A percentile compares a stretch with the other conserved stretches of the same genome.
Evolutionary conservation across 1,284 basidiomycete genomes (phyloP).

Genomic region (Malassezia globosa): DNA sequence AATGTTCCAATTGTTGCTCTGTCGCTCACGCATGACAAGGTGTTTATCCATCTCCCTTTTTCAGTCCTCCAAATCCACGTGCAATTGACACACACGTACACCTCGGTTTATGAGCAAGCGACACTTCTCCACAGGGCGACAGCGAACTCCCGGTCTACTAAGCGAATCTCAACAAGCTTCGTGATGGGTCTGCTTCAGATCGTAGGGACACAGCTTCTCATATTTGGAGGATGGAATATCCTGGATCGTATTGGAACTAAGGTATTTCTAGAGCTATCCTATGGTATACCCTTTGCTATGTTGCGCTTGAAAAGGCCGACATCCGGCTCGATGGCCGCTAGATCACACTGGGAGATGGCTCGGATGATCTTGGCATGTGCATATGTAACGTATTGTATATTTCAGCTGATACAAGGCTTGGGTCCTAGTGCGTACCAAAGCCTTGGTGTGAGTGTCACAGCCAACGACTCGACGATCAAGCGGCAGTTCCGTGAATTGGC

Average conservation of each 20-base stretch:
- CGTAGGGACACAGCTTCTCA: neutral
- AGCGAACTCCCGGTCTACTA: no score
- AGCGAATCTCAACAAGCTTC: no score
- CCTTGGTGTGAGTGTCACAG: neutral
- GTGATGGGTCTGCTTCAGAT: neutral
- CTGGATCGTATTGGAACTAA: slow-evolving; percentile 1
- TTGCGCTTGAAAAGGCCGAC: slow-evolving; percentile 4
- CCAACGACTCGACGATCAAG: slow-evolving; percentile 6
- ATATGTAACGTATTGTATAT: slow-evolving; percentile 1
- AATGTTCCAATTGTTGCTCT: no score
- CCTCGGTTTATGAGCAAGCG: no score
- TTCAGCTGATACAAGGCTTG: neutral
- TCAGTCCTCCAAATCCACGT: no score
- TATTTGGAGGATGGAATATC: slow-evolving; percentile 3
- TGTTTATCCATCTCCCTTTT: no score
- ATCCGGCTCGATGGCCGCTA: neutral
- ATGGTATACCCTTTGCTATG: neutral
- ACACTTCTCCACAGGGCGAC: no score
- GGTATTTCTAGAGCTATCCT: neutral
- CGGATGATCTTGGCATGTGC: slow-evolving; percentile 1
- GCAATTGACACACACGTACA: no score
- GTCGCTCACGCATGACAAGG: no score
- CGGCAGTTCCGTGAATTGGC: slow-evolving; percentile 7
- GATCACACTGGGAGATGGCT: slow-evolving; percentile 2
- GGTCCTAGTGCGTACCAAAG: neutral